These are phyloP conservation scores for Claviceps monticola DNA, from an alignment of 2,329 filamentous ascomycete genomes.

Conservation along the genomic window DNA sequence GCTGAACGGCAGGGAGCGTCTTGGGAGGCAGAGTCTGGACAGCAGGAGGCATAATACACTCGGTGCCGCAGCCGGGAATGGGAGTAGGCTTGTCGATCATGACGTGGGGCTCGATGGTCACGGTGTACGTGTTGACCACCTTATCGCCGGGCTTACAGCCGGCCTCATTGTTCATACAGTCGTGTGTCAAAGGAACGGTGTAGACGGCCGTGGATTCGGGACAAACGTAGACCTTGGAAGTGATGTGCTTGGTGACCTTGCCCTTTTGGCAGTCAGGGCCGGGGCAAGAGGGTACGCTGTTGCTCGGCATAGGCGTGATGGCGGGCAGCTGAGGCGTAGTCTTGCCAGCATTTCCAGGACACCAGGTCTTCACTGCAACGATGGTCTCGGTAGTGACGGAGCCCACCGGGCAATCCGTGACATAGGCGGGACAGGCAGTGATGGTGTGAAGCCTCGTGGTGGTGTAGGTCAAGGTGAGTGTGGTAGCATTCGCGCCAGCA, in stretches of 20 bases:
- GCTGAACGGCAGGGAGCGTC: background rate
- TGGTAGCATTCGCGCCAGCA: conserved; percentile 7
- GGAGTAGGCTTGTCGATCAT: conserved; percentile 13
- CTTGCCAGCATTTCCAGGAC: conserved; percentile 13
- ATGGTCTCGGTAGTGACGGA: conserved; percentile 16
- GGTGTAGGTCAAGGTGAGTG: conserved; percentile 16
- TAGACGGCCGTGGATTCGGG: conserved; percentile 15
- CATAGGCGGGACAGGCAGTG: conserved; percentile 16
- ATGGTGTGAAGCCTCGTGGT: conserved; percentile 17
- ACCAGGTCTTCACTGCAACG: conserved; percentile 22
- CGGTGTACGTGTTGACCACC: conserved; percentile 10
- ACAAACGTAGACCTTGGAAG: conserved; percentile 10
- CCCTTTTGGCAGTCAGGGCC: conserved; percentile 25
- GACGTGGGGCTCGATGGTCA: conserved; percentile 15
- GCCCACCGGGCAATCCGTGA: conserved; percentile 16
- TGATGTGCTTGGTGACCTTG: conserved; percentile 12
- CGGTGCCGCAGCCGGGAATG: conserved; percentile 7
- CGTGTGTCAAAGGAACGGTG: conserved; percentile 17
- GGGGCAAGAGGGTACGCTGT: conserved; percentile 44
- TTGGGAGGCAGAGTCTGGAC: conserved; percentile 3
- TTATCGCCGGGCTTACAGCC: conserved; percentile 15
- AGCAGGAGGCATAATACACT: conserved; percentile 9
- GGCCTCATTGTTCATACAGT: conserved; percentile 13
- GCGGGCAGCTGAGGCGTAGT: background rate
- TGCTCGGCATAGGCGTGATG: conserved; percentile 5